Evolutionary conservation across 2,329 filamentous ascomycete species (phyloP), one percentile per base, ranked within the genome.

Genomic region (Epichloe glyceriae): DNA sequence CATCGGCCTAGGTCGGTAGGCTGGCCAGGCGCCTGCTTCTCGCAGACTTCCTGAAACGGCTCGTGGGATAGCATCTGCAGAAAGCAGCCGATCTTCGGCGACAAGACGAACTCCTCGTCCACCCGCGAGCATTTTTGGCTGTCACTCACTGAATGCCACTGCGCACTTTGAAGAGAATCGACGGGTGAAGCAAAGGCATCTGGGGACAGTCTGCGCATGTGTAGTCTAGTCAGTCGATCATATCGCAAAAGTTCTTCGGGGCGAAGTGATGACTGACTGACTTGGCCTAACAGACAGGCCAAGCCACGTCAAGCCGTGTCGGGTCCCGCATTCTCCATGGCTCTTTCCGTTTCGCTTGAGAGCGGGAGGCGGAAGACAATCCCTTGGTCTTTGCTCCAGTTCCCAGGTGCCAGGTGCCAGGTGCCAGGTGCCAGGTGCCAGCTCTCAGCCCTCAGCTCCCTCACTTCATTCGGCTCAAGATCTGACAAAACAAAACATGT

Each of bases 301-400:
- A 44, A 50, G 51, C 47, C 51, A 53, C 47, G 47, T 53, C 51
- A 45, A 47, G 51, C 39, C 35, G 38, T 33, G 47, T 30, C 51
- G 44, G 44, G 47, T 19, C 39, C 51, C 41, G 44, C 34, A 47
- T 33, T 34, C 48, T 43, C 49, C 42, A 48, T 35, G 48, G 40
- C 51, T 46, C 40, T 43, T 46, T 50, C 48, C 45, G 51, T 44
- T 50, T 53, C 47, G 51, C 47, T 53, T 50, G 19, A 26, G 47
- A 14, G 39, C 48, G 39, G 47, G 47, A 50, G 38, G 39, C 38
- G 30, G 40, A 43, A 33, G 30, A 33, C 49, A 45, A 26, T 40
- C 51, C 49, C 49, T 42, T 48, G 51, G 45, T 34, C 46, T 50
- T 20, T n/a, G 14, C 34, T 26, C 20, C 14, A 10, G 33, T 38